Evolutionary conservation across 495 filamentous ascomycete species (phyloP), one percentile per base, ranked within the genome.

Genomic region (Xylaria castorea): DNA sequence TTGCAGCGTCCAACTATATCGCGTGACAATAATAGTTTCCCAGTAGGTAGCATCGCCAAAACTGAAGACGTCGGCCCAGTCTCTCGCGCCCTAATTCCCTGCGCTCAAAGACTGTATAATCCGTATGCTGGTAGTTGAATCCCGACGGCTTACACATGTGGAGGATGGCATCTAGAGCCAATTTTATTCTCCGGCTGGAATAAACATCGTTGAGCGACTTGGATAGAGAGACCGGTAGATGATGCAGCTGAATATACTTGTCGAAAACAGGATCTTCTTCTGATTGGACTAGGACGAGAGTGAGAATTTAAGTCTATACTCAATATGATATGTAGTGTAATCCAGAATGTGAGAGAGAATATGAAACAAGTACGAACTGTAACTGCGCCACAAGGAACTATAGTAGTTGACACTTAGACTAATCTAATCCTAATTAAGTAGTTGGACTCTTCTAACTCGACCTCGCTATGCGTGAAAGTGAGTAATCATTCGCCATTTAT

Each of bases 11-110:
- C 34, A 51, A 68, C 18, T 30, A 30, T 42, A 68, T 68, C 66
- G 66, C 66, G 66, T 68, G 66, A 68, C 66, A 57, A 68, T 36
- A 57, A 68, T 68, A 68, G 66, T 25, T 42, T 36, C 34, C 44
- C 66, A 40, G 50, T 20, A 50, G 48, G 66, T 57, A 68, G 32
- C 66, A 68, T 68, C 27, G 66, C 36, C 50, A 55, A 44, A 68
- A 51, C 30, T 42, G 9, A 38, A 42, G 50, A 55, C 50, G 50
- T 40, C 66, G 44, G 44, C 1, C 58, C 58, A 36, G 58, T 61
- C 58, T 36, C 58, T 61, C 9, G 30, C 20, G 30, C 22, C 12
- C 30, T 32, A 67, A 53, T 67, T 32, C 64, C 32, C 30, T 53
- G 64, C 46, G 25, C n/a, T 67, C 46, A 18, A 36, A n/a, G 18